Base-by-base conservation (phyloP, 2,329 filamentous ascomycete genomes). In the Ambrosiella xylebori region DNA sequence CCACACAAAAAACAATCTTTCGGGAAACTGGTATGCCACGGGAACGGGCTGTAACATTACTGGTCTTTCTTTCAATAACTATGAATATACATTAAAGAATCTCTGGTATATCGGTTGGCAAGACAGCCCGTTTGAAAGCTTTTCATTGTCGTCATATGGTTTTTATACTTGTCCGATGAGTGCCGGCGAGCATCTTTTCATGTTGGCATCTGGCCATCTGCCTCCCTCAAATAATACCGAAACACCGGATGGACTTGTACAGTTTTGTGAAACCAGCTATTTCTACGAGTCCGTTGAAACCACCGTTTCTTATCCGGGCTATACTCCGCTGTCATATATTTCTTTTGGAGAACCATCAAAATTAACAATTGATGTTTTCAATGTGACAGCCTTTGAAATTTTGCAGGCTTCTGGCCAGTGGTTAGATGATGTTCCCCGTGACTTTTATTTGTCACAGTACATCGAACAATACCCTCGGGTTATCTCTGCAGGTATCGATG, bases 241-340 rank as follows among this genome's bases (percentile, higher is more conserved):
- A 13, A 40, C 50, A 15, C 9, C 19, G 27, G 17, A 17, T 15
- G 59, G 70, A 0, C 73, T 70, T 0, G 68, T 69, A 0, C 19
- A 73, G 0, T 78, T 71, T 52, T 78, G 76, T 52, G 64, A 71
- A 19, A 60, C 74, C 0, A 62, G 39, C 0, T 81, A 80, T 58
- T 73, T 69, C 54, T 66, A 69, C n/a, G 74, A 78, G 44, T 9
- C 66, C 0, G 74, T 76, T 0, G 63, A 65, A 0, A 71, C 74
- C 0, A 73, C 68, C 0, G 66, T 80, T 0, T 38, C 61, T 0
- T 56, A 57, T 0, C 68, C 67, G 0, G 1, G 62, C 1, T 54
- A 61, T 0, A 37, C 38, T 0, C 61, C 59, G 0, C 44, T 68
- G 5, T 38, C 15, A 19, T 54, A 58, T 0, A 35, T 61, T 0